Evolutionary conservation across 2,329 filamentous ascomycete species (phyloP).

Genomic region (Colletotrichum truncatum): DNA sequence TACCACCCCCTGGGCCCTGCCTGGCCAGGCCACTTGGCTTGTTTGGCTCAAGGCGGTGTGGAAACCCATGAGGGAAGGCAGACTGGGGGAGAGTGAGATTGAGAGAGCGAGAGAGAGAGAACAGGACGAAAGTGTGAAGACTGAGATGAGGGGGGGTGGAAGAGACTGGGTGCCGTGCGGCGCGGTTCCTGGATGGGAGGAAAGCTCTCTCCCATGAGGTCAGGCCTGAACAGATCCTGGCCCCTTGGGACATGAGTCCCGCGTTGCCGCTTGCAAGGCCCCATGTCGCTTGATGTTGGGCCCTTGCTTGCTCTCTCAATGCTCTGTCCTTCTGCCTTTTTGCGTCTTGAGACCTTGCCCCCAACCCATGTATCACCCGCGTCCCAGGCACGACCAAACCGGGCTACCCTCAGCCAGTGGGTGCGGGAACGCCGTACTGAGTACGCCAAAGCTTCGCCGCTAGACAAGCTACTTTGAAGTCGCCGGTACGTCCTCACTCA

Average conservation of each 20-base stretch:
- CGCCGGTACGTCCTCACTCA: not conserved
- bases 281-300: constrained; percentile 22
- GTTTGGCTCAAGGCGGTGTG: constrained; percentile 28
- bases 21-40: constrained; percentile 10
- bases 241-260: constrained; percentile 16
- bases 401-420: constrained; percentile 25
- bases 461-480: not conserved
- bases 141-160: not conserved
- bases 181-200: not conserved
- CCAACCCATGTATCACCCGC: constrained; percentile 30
- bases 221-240: constrained; percentile 12
- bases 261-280: constrained; percentile 14
- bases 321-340: constrained; percentile 9
- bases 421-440: constrained; percentile 7
- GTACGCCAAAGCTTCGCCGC: constrained; percentile 1
- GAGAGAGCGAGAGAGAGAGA: not conserved
- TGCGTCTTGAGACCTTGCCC: constrained; percentile 24
- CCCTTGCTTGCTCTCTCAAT: constrained; percentile 1
- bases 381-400: constrained; percentile 29
- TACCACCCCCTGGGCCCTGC: not conserved
- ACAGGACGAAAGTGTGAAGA: not conserved
- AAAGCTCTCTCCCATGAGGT: not conserved
- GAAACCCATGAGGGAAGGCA: not conserved
- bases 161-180: not conserved
- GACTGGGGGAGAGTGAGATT: not conserved